A percentile compares a stretch with the other conserved stretches of the same genome.
These are phyloP conservation scores for Thelonectria discophora DNA, from an alignment of 2,329 filamentous ascomycete species.

Conservation along the genomic window DNA sequence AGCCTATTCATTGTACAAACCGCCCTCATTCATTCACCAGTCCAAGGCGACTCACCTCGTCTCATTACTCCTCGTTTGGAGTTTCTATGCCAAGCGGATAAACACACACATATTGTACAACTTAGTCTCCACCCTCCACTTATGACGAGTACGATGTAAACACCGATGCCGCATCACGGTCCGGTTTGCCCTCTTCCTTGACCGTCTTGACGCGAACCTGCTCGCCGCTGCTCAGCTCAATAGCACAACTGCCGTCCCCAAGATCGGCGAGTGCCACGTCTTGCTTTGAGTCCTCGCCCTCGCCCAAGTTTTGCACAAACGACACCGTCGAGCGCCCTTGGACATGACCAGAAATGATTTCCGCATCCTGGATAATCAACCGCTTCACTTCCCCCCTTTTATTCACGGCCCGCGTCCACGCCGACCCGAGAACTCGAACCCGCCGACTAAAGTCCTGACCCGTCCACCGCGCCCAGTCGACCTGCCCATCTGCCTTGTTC, in stretches of 20 bases:
- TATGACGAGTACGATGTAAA: slow-evolving; percentile 32
- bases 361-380: slow-evolving; percentile 51
- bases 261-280: slow-evolving; percentile 21
- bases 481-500: slow-evolving; percentile 66
- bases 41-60: neutral
- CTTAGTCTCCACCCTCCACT: neutral
- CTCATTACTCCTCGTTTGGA: neutral
- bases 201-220: slow-evolving; percentile 44
- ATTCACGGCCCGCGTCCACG: slow-evolving; percentile 65
- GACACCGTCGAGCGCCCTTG: slow-evolving; percentile 14
- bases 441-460: slow-evolving; percentile 64
- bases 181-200: slow-evolving; percentile 47
- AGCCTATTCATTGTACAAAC: too few species aligned
- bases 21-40: too few species aligned
- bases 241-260: slow-evolving; percentile 33
- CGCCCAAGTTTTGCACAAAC: slow-evolving; percentile 29
- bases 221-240: slow-evolving; percentile 33
- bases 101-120: too few species aligned
- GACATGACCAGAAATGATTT: slow-evolving; percentile 30
- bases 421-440: slow-evolving; percentile 67
- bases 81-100: neutral
- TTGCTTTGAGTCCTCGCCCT: slow-evolving; percentile 1
- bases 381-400: slow-evolving; percentile 43
- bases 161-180: slow-evolving; percentile 39
- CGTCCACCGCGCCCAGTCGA: slow-evolving; percentile 67